These are phyloP conservation scores for Penicillium fuscoglaucum DNA, from an alignment of 2,329 filamentous ascomycete species.

Conservation along the genomic window DNA sequence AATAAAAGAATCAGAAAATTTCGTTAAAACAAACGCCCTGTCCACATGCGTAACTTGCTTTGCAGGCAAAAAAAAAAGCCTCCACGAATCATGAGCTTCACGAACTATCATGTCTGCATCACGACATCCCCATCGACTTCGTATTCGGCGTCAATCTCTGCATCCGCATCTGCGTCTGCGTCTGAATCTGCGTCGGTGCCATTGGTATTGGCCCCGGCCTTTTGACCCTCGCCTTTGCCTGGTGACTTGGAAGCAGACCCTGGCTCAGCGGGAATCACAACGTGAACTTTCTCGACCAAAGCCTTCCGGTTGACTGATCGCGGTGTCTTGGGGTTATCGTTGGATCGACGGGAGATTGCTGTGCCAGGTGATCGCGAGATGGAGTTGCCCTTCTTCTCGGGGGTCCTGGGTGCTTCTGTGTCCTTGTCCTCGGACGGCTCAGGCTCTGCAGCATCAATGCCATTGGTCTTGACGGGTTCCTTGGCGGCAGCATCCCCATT, in stretches of 20 bases:
- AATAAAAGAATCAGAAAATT: conserved; percentile 6
- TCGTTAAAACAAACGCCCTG: conserved; percentile 25
- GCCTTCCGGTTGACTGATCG: conserved; percentile 24
- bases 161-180: conserved; percentile 31
- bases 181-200: conserved; percentile 20
- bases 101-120: conserved; percentile 31
- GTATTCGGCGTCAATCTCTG: conserved; percentile 29
- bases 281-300: conserved; percentile 26
- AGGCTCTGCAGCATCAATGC: conserved; percentile 2
- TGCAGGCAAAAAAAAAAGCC: conserved; percentile 5
- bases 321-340: conserved; percentile 17
- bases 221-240: conserved; percentile 15
- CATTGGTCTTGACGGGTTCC: conserved; percentile 14
- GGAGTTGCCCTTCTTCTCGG: conserved; percentile 17
- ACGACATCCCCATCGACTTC: conserved; percentile 30
- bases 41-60: conserved; percentile 27
- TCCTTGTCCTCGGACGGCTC: conserved; percentile 11
- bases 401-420: conserved; percentile 12
- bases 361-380: conserved; percentile 20
- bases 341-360: conserved; percentile 16
- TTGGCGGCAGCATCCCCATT: conserved; percentile 14
- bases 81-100: conserved; percentile 6
- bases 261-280: conserved; percentile 32
- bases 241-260: conserved; percentile 19
- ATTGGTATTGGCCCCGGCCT: conserved; percentile 16